A percentile compares a stretch with the other conserved stretches of the same genome.
Evolutionary conservation across 177 flowering plant species (phyloP).

Genomic region (Vitis hybrid): DNA sequence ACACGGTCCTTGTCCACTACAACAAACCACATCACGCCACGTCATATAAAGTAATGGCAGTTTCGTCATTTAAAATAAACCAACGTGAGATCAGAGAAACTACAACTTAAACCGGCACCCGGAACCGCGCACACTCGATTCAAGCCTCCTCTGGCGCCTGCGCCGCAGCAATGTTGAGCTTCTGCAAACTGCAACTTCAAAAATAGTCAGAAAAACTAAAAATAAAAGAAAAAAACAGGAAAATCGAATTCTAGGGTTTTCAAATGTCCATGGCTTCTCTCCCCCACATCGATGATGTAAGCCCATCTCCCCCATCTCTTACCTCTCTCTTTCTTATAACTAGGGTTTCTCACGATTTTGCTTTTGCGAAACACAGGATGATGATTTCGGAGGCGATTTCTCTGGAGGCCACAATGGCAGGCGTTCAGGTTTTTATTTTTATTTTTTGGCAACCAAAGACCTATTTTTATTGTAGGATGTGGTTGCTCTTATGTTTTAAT

Average conservation of each 20-base stretch:
- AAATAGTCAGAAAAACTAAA: neutral
- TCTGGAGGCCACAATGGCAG: slow-evolving; percentile 37
- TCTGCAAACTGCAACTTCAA: neutral
- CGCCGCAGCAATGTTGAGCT: neutral
- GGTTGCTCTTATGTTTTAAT: neutral
- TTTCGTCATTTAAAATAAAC: too few species aligned
- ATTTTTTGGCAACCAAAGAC: neutral
- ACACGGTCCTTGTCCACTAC: too few species aligned
- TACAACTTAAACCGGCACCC: too few species aligned
- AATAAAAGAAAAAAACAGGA: neutral
- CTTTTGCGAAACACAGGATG: slow-evolving; percentile 44
- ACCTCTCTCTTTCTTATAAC: neutral
- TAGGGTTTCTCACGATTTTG: neutral
- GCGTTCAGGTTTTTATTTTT: slow-evolving; percentile 45
- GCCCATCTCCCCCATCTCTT: slow-evolving; percentile 1
- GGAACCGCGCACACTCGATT: too few species aligned
- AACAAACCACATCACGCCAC: too few species aligned
- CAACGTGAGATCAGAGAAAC: too few species aligned
- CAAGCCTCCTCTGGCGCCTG: too few species aligned
- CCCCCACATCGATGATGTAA: slow-evolving; percentile 57
- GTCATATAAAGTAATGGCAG: too few species aligned
- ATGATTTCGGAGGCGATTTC: slow-evolving; percentile 87
- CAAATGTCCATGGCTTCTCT: slow-evolving; percentile 40
- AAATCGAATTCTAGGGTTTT: slow-evolving; percentile 22
- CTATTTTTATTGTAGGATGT: neutral